Evolutionary conservation across 768 basidiomycete species (phyloP).

Genomic region (Lyophyllum semitale): DNA sequence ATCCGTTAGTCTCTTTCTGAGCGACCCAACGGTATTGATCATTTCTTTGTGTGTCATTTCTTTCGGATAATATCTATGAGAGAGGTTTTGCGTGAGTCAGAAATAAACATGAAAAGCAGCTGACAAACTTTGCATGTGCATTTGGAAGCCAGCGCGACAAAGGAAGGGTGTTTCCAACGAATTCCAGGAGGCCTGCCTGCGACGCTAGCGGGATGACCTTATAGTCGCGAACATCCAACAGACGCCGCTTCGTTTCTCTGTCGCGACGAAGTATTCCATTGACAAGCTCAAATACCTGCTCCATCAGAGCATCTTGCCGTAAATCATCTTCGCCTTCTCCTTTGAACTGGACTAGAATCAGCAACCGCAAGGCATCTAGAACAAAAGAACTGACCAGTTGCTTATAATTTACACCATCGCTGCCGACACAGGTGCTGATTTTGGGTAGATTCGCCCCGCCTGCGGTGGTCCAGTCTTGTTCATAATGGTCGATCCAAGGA

Average conservation of each 20-base stretch:
- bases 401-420: constrained; percentile 64
- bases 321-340: constrained; percentile 89
- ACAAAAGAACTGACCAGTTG: constrained; percentile 54
- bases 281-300: constrained; percentile 92
- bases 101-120: background rate
- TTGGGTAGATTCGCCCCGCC: constrained; percentile 88
- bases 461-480: constrained; percentile 55
- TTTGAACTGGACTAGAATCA: constrained; percentile 66
- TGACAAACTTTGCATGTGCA: constrained; percentile 63
- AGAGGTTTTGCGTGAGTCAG: background rate
- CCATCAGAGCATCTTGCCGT: constrained; percentile 98
- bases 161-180: constrained; percentile 77
- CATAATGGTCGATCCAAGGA: constrained; percentile 70
- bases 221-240: constrained; percentile 79
- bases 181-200: constrained; percentile 87
- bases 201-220: constrained; percentile 84
- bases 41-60: constrained; percentile 45
- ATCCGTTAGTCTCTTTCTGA: constrained; percentile 24
- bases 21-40: constrained; percentile 30
- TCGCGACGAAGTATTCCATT: constrained; percentile 77
- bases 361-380: constrained; percentile 1
- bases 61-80: constrained; percentile 63
- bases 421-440: constrained; percentile 69
- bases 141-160: constrained; percentile 59
- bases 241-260: constrained; percentile 71